phyloP scores from a whole-genome alignment of 1,284 basidiomycete species.

The Mycena citricolor region DNA sequence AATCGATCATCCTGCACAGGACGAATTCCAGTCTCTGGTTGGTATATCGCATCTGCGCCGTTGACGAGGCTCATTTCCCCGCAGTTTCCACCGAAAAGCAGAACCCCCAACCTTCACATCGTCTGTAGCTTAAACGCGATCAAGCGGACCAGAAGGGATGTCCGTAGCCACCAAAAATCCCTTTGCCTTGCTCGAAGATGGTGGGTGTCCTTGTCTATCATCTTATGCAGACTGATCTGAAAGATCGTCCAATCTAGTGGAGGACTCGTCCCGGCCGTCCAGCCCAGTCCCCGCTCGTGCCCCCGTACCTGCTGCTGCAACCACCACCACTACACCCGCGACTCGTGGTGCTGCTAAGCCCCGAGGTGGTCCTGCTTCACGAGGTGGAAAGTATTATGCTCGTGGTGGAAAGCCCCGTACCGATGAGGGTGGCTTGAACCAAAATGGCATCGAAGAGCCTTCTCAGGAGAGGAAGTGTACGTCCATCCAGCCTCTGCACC shows the following conservation, averaged over 20 bases:
- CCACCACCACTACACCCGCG: slow-evolving; percentile 40
- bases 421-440: slow-evolving; percentile 36
- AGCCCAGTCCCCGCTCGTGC: slow-evolving; percentile 36
- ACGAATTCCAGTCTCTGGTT: too few relatives aligned
- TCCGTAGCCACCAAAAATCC: slow-evolving; percentile 85
- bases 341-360: slow-evolving; percentile 43
- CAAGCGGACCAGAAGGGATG: slow-evolving; percentile 70
- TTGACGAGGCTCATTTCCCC: too few relatives aligned
- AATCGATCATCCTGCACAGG: too few relatives aligned
- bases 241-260: slow-evolving; percentile 35
- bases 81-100: slow-evolving; percentile 23
- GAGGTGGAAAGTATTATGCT: slow-evolving; percentile 72
- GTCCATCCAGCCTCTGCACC: slow-evolving; percentile 28
- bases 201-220: slow-evolving; percentile 39
- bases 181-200: slow-evolving; percentile 77
- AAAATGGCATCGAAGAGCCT: slow-evolving; percentile 45
- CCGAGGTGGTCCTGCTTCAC: slow-evolving; percentile 63
- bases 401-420: slow-evolving; percentile 58
- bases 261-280: slow-evolving; percentile 48
- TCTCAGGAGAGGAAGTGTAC: slow-evolving; percentile 56
- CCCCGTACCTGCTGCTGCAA: slow-evolving; percentile 40
- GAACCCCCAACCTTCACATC: slow-evolving; percentile 31
- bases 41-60: too few relatives aligned
- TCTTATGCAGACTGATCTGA: slow-evolving; percentile 18
- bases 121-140: slow-evolving; percentile 40